Evolutionary conservation across 345 rosid genomes (phyloP).

Genomic region (Bruguiera parviflora): DNA sequence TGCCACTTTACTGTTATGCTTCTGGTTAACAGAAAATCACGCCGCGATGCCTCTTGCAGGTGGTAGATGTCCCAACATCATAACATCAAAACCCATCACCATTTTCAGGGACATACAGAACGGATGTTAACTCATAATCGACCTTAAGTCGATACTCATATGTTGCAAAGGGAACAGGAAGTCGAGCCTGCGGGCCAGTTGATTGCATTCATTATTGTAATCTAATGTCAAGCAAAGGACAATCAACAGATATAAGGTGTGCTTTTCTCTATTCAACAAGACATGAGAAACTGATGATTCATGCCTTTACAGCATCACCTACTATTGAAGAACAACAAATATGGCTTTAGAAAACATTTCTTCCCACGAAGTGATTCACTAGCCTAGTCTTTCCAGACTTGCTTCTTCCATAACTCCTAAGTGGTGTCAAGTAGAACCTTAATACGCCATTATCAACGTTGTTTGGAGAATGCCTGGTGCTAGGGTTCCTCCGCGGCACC

Average conservation of each 20-base stretch:
- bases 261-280: conserved; percentile 33
- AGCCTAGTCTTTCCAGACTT: conserved; percentile 57
- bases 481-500: conserved; percentile 61
- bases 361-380: conserved; percentile 34
- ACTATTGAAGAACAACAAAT: conserved; percentile 16
- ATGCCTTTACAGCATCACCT: conserved; percentile 35
- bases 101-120: not conserved
- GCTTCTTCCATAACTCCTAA: conserved; percentile 51
- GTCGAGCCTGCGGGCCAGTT: no score
- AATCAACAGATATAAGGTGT: conserved; percentile 15
- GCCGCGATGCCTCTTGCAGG: not conserved
- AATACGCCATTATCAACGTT: conserved; percentile 64
- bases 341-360: conserved; percentile 33
- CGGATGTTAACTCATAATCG: not conserved
- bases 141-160: not conserved
- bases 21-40: not conserved
- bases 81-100: not conserved
- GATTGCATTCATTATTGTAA: conserved; percentile 14
- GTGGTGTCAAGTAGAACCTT: conserved; percentile 73
- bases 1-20: not conserved
- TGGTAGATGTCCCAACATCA: not conserved
- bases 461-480: conserved; percentile 77
- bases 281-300: conserved; percentile 24
- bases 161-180: not conserved
- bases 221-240: conserved; percentile 23